Percentiles rank a stretch among this genome's conserved stretches.
These are phyloP conservation scores for Neurospora sp. DNA, from an alignment of 495 filamentous ascomycete genomes.

Conservation along the genomic window DNA sequence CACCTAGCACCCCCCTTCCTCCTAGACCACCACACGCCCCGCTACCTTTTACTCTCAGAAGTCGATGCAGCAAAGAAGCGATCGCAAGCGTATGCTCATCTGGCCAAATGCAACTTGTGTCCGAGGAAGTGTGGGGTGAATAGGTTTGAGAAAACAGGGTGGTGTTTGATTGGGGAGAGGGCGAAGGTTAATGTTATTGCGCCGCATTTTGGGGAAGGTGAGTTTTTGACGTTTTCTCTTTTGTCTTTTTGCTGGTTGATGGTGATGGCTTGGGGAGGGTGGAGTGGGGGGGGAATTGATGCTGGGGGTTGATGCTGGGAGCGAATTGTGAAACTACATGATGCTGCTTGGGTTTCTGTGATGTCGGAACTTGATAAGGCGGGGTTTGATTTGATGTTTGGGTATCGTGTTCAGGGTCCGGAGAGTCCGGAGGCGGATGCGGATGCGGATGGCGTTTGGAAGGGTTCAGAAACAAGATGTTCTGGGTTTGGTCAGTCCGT, in stretches of 20 bases:
- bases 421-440: neutral
- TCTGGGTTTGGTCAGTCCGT: neutral
- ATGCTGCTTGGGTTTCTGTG: neutral
- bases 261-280: neutral
- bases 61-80: slow-evolving; percentile 53
- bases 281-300: no score
- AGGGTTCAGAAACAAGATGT: neutral
- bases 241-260: neutral
- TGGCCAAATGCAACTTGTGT: slow-evolving; percentile 67
- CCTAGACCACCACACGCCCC: slow-evolving; percentile 60
- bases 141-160: slow-evolving; percentile 59
- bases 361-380: no score
- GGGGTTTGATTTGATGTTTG: neutral
- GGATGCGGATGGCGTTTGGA: neutral
- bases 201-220: slow-evolving; percentile 59
- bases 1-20: slow-evolving; percentile 70
- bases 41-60: slow-evolving; percentile 51
- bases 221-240: no score
- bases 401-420: neutral
- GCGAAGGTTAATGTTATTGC: slow-evolving; percentile 69
- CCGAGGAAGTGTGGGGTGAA: slow-evolving; percentile 65
- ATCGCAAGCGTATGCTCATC: slow-evolving; percentile 54
- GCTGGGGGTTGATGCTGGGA: no score
- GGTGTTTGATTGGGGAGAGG: slow-evolving; percentile 60
- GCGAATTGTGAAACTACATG: neutral